A percentile compares a stretch with the other conserved stretches of the same genome.
Conservation (phyloP, 2,329 filamentous ascomycete genomes). For the Xylariaceae sp. region DNA sequence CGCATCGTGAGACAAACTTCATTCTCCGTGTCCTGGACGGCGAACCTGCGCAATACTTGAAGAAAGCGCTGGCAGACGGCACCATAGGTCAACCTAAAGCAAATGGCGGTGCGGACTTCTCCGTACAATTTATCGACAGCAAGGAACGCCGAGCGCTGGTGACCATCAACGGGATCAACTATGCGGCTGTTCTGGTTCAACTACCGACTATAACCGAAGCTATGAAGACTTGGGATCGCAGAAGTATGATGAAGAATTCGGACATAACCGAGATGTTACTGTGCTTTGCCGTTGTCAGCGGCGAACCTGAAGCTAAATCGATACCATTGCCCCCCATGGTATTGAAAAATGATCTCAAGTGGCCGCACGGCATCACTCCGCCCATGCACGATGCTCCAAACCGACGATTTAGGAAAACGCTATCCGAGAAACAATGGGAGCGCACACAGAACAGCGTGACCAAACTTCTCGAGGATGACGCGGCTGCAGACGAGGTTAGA, state of each 20-base stretch:
- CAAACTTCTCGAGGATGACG: slow-evolving; percentile 64
- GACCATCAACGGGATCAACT: slow-evolving; percentile 62
- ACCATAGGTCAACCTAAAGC: slow-evolving; percentile 62
- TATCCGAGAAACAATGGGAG: slow-evolving; percentile 77
- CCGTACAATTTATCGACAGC: slow-evolving; percentile 70
- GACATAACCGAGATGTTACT: slow-evolving; percentile 88
- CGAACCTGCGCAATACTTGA: slow-evolving; percentile 77
- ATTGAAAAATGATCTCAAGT: slow-evolving; percentile 58
- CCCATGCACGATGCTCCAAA: slow-evolving; percentile 82
- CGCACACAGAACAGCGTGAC: slow-evolving; percentile 77
- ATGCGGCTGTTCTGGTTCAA: slow-evolving; percentile 75
- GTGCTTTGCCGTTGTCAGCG: slow-evolving; percentile 63
- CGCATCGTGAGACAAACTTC: slow-evolving; percentile 83
- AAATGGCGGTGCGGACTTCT: slow-evolving; percentile 69
- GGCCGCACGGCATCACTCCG: slow-evolving; percentile 80
- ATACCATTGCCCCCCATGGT: slow-evolving; percentile 67
- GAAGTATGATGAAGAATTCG: slow-evolving; percentile 80
- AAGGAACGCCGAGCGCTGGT: slow-evolving; percentile 70
- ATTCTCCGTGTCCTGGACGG: slow-evolving; percentile 84
- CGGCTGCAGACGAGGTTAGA: slow-evolving; percentile 51
- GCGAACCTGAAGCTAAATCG: slow-evolving; percentile 59
- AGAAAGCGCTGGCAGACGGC: slow-evolving; percentile 67
- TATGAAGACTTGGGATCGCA: slow-evolving; percentile 91
- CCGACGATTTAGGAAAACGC: slow-evolving; percentile 74
- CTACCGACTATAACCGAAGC: slow-evolving; percentile 81